These are phyloP conservation scores for Carex scoparia DNA, from an alignment of 176 grass and related monocot genomes.

Conservation along the genomic window DNA sequence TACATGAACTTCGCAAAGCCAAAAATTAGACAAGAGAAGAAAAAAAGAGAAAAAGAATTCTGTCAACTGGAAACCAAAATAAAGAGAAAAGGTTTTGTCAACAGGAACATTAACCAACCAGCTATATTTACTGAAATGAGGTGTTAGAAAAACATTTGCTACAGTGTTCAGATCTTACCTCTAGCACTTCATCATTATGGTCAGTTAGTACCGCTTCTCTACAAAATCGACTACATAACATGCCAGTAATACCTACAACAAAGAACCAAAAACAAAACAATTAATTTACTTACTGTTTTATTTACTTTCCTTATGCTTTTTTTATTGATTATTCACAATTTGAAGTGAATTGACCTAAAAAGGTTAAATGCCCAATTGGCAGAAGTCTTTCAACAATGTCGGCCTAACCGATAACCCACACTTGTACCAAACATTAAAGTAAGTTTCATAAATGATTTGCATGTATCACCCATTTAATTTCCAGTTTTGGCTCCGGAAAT, in stretches of 20 bases:
- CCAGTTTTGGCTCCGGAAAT: neutral
- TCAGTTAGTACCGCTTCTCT: constrained; percentile 67
- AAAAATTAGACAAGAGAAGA: neutral
- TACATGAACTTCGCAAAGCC: neutral
- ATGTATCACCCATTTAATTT: neutral
- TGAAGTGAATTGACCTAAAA: constrained; percentile 6
- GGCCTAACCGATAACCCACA: neutral
- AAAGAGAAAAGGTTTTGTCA: neutral
- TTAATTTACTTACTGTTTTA: constrained; percentile 22
- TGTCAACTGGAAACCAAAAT: neutral
- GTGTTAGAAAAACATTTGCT: neutral
- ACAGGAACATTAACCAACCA: neutral
- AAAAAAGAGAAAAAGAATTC: neutral
- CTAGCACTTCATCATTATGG: constrained; percentile 95
- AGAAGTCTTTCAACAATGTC: neutral
- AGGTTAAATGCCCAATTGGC: neutral
- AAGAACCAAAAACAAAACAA: constrained; percentile 13
- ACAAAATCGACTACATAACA: constrained; percentile 84
- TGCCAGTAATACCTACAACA: constrained; percentile 76
- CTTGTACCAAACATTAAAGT: neutral
- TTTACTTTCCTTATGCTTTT: neutral
- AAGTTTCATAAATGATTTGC: neutral
- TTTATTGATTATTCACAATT: neutral
- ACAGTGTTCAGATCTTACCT: constrained; percentile 48
- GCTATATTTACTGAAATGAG: neutral